Evolutionary conservation across 139 green algal genomes (phyloP), one percentile per base, ranked within the genome.

Genomic region (Haematococcus sp.): DNA sequence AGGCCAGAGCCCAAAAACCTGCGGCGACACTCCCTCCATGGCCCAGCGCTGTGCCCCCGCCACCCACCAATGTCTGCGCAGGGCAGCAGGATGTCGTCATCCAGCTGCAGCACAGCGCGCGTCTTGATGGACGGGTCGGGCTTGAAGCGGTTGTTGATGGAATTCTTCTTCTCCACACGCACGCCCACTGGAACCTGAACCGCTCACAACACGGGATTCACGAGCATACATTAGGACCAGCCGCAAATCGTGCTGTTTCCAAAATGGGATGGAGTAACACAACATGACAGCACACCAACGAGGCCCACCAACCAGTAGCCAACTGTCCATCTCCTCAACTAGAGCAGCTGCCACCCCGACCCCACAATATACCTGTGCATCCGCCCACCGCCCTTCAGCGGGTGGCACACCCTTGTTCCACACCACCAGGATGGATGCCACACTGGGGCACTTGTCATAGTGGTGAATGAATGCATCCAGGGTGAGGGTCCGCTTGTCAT

Each of bases 81-180:
- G 25, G 80, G 74, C 70, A 88, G 63, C 30, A 76, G 44, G 32
- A 86, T 76, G 74, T 86, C 80, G 58, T 86, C 80, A 30, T 87
- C 76, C 43, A 88, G 60, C 40, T 65, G 49, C 27, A 88, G 70
- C 54, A 86, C 76, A 3, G 54, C 76, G 30, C 76, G 61, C 46
- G 40, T 73, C 7, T 64, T 59, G 17, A 89, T 65, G 1, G 75
- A 31, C 1, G 63, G 33, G 59, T 89, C 84, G 2, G 63, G 71
- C 54, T 23, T 27, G 72, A 87, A 89, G 31, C 84, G 65, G 74
- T 89, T 89, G 65, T 87, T 89, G 40, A 89, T 72, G 30, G 73
- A 84, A 66, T 85, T 87, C 16, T 52, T 7, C 1, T 31, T 31
- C 74, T 89, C 77, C 33, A 69, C 70, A 16, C 84, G 74, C 34